Evolutionary conservation across 2,329 filamentous ascomycete genomes (phyloP), one percentile per base, ranked within the genome.

Genomic region (Botrytis paeoniae): DNA sequence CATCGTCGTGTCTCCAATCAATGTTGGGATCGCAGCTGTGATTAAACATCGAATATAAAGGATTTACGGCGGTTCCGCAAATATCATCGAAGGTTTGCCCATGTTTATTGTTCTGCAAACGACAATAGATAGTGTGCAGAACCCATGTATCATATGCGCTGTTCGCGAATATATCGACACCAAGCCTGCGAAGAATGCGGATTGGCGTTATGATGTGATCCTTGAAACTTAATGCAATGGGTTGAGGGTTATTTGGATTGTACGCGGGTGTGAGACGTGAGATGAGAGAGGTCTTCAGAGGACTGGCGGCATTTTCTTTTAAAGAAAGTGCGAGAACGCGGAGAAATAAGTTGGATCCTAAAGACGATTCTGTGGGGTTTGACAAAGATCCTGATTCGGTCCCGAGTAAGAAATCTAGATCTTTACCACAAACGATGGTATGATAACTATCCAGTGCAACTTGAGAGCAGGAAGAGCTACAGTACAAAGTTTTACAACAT

Each of bases 71-170:
- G 1, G 80, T 78, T 29, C 81, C 78, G n/a, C 76, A 78, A n/a
- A 77, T 77, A 22, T 78, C 75, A 22, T 73, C 73, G 7, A 76
- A 73, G 1, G 71, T 73, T 37, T 77, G 77, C 0, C 79, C 80
- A 6, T 80, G 79, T 69, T 80, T 81, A 70, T 82, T 82, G 71
- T 81, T 82, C 45, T 81, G 79, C 12, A 81, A 60, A 1, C 80
- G 78, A 61, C 77, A 80, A 75, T 78, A 78, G 9, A 81, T 79
- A 3, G 79, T 79, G 45, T 82, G 80, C 22, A 82, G 35, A 32
- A 80, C 76, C 75, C 78, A 79, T 5, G 79, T 80, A 59, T 80
- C 79, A 64, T 80, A 81, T 35, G 76, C 62, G 1, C 72, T 64
- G 43, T 79, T 76, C 22, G 77, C 74, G 70, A 79, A 80, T 16